Evolutionary conservation across 768 basidiomycete species (phyloP), one percentile per base, ranked within the genome.

Genomic region (Suillus clintonianus): DNA sequence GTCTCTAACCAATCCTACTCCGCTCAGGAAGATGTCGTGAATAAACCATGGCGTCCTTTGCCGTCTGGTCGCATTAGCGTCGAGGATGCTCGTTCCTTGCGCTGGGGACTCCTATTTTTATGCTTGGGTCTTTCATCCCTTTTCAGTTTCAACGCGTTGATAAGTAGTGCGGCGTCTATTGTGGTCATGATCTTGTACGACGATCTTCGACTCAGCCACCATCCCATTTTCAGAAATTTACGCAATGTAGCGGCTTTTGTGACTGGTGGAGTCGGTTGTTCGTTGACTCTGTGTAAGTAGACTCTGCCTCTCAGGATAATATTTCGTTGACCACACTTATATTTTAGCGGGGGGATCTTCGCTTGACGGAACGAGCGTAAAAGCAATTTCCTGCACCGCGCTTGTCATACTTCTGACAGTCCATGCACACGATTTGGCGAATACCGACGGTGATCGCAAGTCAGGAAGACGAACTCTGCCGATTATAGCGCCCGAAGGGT

Each of bases 31-130:
- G 79, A 79, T 61, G 68, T 66, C 5, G 48, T 65, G 4, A 80
- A 79, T 64, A 76, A 75, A 63, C 72, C 77, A 17, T 76, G 74
- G 74, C 65, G 80, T 7, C 80, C 80, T 3, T 59, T 81, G 8
- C 80, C 80, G 11, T 66, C 80, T 1, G 69, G 74, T 10, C 71
- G 76, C 10, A 70, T 81, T 14, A 65, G 75, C 4, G 37, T 68
- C 37, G 3, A 34, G 4, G 51, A 67, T 2, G 70, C 78, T 6
- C 45, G 62, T 2, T 47, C 62, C 4, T 64, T 79, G 15, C 77
- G 80, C 10, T 80, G 77, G 77, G 64, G 53, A 5, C 68, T 78
- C 43, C 64, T 78, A 7, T 43, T 67, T 7, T 5, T 71, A 4
- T 79, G 78, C 62, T 61, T 75, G 39, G 54, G 22, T 24, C 57